Evolutionary conservation across 2,329 filamentous ascomycete species (phyloP), one percentile per base, ranked within the genome.

Genomic region (Colletotrichum abscissum): DNA sequence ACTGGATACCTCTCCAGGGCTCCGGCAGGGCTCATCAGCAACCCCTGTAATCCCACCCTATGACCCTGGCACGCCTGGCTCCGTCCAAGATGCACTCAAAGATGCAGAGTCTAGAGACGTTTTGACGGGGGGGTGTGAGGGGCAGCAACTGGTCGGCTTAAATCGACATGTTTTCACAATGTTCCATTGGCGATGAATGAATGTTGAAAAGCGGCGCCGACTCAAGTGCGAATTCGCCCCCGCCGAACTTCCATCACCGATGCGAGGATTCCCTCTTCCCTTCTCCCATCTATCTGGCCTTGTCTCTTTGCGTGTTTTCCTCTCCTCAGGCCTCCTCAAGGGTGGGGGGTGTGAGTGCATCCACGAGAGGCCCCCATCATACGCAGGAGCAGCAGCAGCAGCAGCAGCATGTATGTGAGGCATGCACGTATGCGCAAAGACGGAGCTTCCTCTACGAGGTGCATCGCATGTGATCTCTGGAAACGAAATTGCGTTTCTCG

Each of bases 131-230:
- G 42, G 19, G 42, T n/a, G 42, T n/a, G 42, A n/a, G 55, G 63
- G 67, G 38, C 66, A 63, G 38, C 14, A 42, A 42, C 14, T 35
- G n/a, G 49, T 73, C 70, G 71, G 59, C 72, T 75, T 67, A 75
- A 75, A 76, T 74, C 57, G 54, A 73, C 60, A 58, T 38, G 71
- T 75, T 78, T 77, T 76, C 69, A 62, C 24, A 76, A 73, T 76
- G 76, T 78, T 75, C 76, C 67, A 84, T 84, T 84, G 82, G 83
- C 69, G 72, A 65, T 72, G 78, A 82, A 78, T 79, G 67, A 82
- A 78, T 79, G 67, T 30, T 33, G 76, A 75, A 80, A 78, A 77
- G 67, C 69, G 72, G 68, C 57, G 68, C 67, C 57, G 57, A 63
- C 57, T 24, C 69, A 30, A 49, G 16, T 72, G 67, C 68, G 35